These are phyloP conservation scores for Fusarium cyanostomum DNA, from an alignment of 2,329 filamentous ascomycete genomes.

Conservation along the genomic window DNA sequence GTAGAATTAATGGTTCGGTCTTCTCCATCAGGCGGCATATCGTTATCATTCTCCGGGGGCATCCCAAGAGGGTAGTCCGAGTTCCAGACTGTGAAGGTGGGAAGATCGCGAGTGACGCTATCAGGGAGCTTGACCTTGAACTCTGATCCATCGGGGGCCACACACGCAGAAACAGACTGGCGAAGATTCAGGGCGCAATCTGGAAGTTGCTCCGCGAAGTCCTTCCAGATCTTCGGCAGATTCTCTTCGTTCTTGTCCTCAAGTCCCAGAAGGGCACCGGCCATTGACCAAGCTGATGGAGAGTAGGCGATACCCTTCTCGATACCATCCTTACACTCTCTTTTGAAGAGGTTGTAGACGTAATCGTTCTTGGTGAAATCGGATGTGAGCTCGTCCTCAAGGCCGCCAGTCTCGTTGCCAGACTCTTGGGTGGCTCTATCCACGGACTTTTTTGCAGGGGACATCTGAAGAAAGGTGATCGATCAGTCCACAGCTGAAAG, in stretches of 20 bases:
- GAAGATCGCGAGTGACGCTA: no score
- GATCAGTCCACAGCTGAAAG: no score
- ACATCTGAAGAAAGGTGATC: neutral
- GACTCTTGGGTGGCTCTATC: no score
- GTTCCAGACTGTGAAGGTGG: neutral
- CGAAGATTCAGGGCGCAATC: no score
- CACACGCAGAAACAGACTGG: neutral
- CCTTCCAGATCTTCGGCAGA: neutral
- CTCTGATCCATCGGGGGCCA: neutral
- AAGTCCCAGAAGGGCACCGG: neutral
- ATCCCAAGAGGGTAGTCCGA: neutral
- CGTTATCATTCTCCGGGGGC: neutral
- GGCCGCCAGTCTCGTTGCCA: no score
- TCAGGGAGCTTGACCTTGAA: neutral
- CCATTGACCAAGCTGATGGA: neutral
- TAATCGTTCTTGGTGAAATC: neutral
- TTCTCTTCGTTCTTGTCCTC: neutral
- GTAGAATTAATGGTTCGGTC: neutral
- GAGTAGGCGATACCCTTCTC: neutral
- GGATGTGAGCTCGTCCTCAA: neutral
- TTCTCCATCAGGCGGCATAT: neutral
- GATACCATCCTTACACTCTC: neutral
- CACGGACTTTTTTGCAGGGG: neutral
- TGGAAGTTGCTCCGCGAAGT: neutral
- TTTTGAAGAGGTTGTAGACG: neutral